phyloP scores from a whole-genome alignment of 2,329 filamentous ascomycete species.

The Epichloe scottii region DNA sequence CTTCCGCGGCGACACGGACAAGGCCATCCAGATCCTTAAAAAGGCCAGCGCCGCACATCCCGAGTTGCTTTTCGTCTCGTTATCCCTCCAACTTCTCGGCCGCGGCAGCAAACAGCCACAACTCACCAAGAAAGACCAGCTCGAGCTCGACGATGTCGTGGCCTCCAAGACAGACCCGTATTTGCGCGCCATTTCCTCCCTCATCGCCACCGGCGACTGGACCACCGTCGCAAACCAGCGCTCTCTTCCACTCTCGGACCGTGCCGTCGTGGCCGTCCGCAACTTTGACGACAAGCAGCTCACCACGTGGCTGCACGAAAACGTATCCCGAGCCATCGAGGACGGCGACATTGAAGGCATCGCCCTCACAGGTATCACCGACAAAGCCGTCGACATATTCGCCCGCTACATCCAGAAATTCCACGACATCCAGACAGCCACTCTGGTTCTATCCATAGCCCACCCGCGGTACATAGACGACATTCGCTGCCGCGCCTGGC shows the following conservation, averaged over 20 bases:
- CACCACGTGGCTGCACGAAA: slow-evolving; percentile 53
- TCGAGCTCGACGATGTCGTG: slow-evolving; percentile 46
- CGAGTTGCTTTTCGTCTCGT: slow-evolving; percentile 55
- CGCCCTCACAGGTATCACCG: slow-evolving; percentile 64
- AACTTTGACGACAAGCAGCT: slow-evolving; percentile 51
- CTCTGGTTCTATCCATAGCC: slow-evolving; percentile 61
- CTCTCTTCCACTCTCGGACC: slow-evolving; percentile 62
- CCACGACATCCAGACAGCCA: slow-evolving; percentile 67
- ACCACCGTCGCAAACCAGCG: slow-evolving; percentile 57
- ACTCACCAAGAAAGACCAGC: slow-evolving; percentile 28
- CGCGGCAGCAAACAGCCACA: slow-evolving; percentile 30
- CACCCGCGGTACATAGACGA: slow-evolving; percentile 68
- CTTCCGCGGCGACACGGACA: slow-evolving; percentile 56
- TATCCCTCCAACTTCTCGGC: slow-evolving; percentile 52
- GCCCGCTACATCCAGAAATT: slow-evolving; percentile 65
- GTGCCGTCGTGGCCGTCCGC: slow-evolving; percentile 59
- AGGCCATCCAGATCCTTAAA: slow-evolving; percentile 59
- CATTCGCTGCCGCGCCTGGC: slow-evolving; percentile 62
- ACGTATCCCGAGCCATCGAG: slow-evolving; percentile 46
- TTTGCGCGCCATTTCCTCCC: slow-evolving; percentile 64
- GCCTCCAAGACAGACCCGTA: slow-evolving; percentile 63
- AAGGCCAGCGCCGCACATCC: slow-evolving; percentile 49
- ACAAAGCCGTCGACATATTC: slow-evolving; percentile 60
- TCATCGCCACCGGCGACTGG: slow-evolving; percentile 70
- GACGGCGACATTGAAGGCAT: slow-evolving; percentile 67